phyloP scores from a whole-genome alignment of 2,329 filamentous ascomycete species.

The Ophiosphaerella herpotricha region DNA sequence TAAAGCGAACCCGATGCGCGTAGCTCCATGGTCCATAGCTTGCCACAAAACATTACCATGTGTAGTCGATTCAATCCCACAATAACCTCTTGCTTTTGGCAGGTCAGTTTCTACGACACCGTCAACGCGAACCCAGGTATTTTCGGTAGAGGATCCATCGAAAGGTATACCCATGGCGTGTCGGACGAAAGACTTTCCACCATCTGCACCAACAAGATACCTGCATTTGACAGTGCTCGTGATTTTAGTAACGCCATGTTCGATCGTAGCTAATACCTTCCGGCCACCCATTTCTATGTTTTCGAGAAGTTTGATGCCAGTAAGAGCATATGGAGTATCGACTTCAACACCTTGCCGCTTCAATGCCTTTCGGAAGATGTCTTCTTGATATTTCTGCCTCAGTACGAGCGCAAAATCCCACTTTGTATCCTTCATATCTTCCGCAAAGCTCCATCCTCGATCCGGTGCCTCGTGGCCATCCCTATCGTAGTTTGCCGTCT shows the following conservation, averaged over 20 bases:
- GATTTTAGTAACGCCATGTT: slow-evolving; percentile 31
- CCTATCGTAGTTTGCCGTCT: slow-evolving; percentile 55
- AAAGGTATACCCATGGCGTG: slow-evolving; percentile 54
- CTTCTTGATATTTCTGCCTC: slow-evolving; percentile 61
- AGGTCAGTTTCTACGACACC: slow-evolving; percentile 56
- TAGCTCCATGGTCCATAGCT: slow-evolving; percentile 58
- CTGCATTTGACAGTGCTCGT: slow-evolving; percentile 46
- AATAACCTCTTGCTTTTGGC: slow-evolving; percentile 54
- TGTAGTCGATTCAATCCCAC: slow-evolving; percentile 56
- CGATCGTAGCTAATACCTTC: slow-evolving; percentile 35
- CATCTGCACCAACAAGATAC: slow-evolving; percentile 59
- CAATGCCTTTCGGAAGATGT: slow-evolving; percentile 54
- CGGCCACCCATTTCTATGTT: slow-evolving; percentile 26
- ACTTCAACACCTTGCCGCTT: slow-evolving; percentile 44
- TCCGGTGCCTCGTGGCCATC: slow-evolving; percentile 53
- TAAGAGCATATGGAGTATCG: slow-evolving; percentile 45
- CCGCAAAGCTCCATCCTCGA: slow-evolving; percentile 59
- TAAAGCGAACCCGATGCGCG: slow-evolving; percentile 60
- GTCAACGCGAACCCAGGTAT: slow-evolving; percentile 61
- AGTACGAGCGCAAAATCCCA: slow-evolving; percentile 61
- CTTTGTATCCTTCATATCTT: slow-evolving; percentile 57
- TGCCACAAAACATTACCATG: slow-evolving; percentile 63
- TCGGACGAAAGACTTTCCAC: slow-evolving; percentile 56
- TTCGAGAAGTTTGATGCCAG: slow-evolving; percentile 47
- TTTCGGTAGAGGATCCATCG: slow-evolving; percentile 55